Evolutionary conservation across 371 early-diverging fungal genomes (phyloP), one percentile per base, ranked within the genome.

Genomic region (Choanephora cucurbitarum): DNA sequence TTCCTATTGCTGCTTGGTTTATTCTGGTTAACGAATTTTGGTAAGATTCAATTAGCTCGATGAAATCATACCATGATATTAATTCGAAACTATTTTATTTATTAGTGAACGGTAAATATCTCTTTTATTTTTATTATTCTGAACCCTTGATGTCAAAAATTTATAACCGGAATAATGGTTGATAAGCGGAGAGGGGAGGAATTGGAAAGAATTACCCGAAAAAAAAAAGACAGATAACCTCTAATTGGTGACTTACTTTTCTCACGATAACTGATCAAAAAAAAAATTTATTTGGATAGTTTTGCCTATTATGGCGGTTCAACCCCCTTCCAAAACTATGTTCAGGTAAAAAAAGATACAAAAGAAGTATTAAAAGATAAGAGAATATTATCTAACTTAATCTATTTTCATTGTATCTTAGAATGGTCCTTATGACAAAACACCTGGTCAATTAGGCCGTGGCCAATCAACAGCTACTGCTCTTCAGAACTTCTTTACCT

Each of bases 281-380:
- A 49, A 40, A 50, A 17, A 7, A 7, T 14, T 24, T 19, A 48
- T 31, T 59, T 21, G 42, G 77, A 82, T 66, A 81, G 89, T 49
- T 85, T 88, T 55, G 73, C 90, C 4, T 90, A 79, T 75, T 88
- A 87, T 65, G 89, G 88, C 55, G 86, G 84, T 5, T 86, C 87
- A 11, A 71, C 79, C 21, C 69, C 84, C 61, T 87, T 87, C 61
- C 82, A 81, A 60, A 80, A 81, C 10, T 88, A 87, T 60, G 72
- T 81, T 53, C 64, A 80, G 49, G 68, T 68, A 60, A 52, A 18
- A 6, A 15, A 33, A 44, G 13, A 17, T 37, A 37, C 37, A 45
- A 13, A 23, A 1, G 45, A 18, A 5, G 23, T 10, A 33, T 42
- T 11, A 28, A 9, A 7, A 32, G 22, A 32, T 7, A 17, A 28